Conservation (phyloP, 352 stramenopile genomes). For the Phytopythium ostracodes region DNA sequence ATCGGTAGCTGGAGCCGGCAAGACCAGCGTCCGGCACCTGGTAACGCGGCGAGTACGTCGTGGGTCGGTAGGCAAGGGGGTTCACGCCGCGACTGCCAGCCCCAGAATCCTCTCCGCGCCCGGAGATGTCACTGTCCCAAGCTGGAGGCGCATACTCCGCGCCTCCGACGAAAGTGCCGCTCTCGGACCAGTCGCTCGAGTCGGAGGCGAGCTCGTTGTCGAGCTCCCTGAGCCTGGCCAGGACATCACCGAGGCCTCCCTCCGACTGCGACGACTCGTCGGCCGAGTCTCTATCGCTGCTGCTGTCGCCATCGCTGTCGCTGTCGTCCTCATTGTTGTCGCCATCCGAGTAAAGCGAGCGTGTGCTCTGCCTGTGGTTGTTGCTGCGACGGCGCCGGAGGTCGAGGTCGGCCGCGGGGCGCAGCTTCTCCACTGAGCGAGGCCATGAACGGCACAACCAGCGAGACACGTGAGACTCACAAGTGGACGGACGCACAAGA, state of each 20-base stretch:
- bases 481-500: not conserved
- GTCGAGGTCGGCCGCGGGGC: not conserved
- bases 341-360: not conserved
- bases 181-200: slow-evolving; percentile 9
- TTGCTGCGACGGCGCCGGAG: not conserved
- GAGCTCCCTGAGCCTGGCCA: slow-evolving; percentile 18
- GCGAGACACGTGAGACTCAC: not conserved
- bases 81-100: not conserved
- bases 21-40: not conserved
- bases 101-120: not conserved
- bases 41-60: not conserved
- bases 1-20: not conserved
- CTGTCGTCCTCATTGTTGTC: not conserved
- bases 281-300: not conserved
- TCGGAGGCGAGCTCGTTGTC: slow-evolving; percentile 21
- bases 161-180: not conserved
- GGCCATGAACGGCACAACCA: not conserved
- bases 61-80: no score
- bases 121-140: not conserved
- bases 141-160: not conserved
- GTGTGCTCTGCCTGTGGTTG: not conserved
- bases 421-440: not conserved
- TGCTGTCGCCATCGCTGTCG: slow-evolving; percentile 3
- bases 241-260: slow-evolving; percentile 6
- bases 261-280: slow-evolving; percentile 13